Base-by-base conservation (phyloP, 2,329 filamentous ascomycete genomes). In the Hypoxylon sp. region DNA sequence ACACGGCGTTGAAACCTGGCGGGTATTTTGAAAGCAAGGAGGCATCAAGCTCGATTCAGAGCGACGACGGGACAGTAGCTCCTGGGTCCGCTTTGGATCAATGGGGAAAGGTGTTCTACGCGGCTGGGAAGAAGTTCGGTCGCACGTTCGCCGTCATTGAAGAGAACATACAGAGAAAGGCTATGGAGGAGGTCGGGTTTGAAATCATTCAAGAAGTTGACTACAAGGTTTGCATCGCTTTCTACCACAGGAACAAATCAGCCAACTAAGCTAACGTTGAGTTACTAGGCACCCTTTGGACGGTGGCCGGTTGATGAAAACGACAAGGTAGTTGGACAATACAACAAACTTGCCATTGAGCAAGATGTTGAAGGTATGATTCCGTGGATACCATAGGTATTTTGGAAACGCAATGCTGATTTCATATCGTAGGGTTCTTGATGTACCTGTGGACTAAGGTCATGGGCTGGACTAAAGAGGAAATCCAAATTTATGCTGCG, bases 1-100 rank as follows among this genome's bases (percentile, higher is more conserved):
- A 71, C 62, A 74, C 75, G 54, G 74, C 82, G 40, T 67, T 82
- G 9, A 78, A 78, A 55, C 81, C 82, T 0, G 82, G 81, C 4
- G 82, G 77, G 21, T 64, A 56, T 29, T 59, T 68, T 41, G 67
- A 69, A 45, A 62, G 52, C 16, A 62, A 61, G 7, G 66, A 69
- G 37, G 60, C 62, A 1, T 65, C 64, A 6, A 51, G 56, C 13
- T 16, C 59, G 3, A 63, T 68, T 17, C 48, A 37, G 9, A 65
- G 62, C 41, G 67, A 69, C 42, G 65, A 68, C 26, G 59, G 57
- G 19, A 64, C 66, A 1, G 62, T 68, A n/a, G 29, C 44, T 8
- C 36, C 61, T 20, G 59, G 63, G 1, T 69, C 63, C 3, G 68
- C 68, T 21, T 47, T 71, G 15, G 62, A 62, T 12, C 66, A 70